Conservation (phyloP, 1,284 basidiomycete species). For the Stygiomarasmius scandens region DNA sequence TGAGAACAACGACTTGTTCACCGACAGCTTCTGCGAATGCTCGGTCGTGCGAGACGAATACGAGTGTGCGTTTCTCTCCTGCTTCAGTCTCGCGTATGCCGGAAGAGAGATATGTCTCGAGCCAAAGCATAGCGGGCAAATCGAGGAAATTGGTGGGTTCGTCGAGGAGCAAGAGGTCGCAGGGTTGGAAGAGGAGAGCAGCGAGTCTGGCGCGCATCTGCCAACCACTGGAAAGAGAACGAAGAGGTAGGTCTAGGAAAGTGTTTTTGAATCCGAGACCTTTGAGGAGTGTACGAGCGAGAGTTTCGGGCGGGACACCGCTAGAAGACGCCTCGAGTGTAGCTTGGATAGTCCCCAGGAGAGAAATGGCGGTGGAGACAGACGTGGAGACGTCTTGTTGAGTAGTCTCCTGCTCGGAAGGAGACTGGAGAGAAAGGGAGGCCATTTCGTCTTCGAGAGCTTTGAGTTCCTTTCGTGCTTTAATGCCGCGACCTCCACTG, state of each 20-base stretch:
- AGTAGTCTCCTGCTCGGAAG: background rate
- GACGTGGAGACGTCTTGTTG: background rate
- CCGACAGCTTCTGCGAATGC: constrained; percentile 68
- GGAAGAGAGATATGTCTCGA: constrained; percentile 59
- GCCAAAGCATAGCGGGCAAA: constrained; percentile 71
- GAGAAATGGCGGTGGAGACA: constrained; percentile 31
- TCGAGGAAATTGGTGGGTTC: constrained; percentile 53
- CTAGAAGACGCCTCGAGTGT: constrained; percentile 40
- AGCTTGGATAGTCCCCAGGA: constrained; percentile 40
- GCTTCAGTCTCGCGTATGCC: constrained; percentile 43
- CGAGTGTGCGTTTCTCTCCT: constrained; percentile 31
- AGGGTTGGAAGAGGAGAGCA: constrained; percentile 74
- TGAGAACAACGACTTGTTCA: constrained; percentile 70
- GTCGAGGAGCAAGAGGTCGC: constrained; percentile 51
- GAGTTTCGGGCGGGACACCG: constrained; percentile 45
- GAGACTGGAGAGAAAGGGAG: background rate
- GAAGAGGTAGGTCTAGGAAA: constrained; percentile 50
- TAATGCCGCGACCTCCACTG: constrained; percentile 61
- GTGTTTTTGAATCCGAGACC: constrained; percentile 65
- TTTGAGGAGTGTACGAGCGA: constrained; percentile 58
- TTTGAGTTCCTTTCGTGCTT: constrained; percentile 59
- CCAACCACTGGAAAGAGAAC: constrained; percentile 71
- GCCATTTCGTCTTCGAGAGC: constrained; percentile 44
- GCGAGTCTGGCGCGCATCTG: constrained; percentile 72
- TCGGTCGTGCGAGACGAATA: constrained; percentile 75